Evolutionary conservation across 805 yeast genomes (phyloP), one percentile per base, ranked within the genome.

Genomic region (Pichia occidentalis): DNA sequence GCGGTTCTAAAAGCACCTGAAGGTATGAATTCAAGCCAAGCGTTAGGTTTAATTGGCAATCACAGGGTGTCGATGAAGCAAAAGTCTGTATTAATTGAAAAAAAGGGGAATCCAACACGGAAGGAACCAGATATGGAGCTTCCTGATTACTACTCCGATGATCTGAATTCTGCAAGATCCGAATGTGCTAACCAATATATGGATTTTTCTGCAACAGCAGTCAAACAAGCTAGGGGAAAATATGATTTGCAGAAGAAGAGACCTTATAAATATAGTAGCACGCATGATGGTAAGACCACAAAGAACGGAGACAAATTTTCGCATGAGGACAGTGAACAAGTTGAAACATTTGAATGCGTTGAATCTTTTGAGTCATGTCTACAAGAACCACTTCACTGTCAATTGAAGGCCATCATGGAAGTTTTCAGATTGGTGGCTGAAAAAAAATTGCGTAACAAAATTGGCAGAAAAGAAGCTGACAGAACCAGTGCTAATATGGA

Each of bases 1-100:
- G 43, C 39, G 7, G 28, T 45, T 13, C 8, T 42, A 8, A 37
- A 29, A 9, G 40, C 42, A 8, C 29, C 24, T 24, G 44, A 30
- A 12, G 36, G 44, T 10, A 14, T 37, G 8, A 24, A 26, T 7
- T 16, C 23, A 1, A 33, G 28, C 8, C 24, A 39, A n/a, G 44
- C 43, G 2, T 17, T 42, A 16, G 36, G 19, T 20, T 26, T 18
- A 11, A 34, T 36, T 10, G 48, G 48, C 3, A 24, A 39, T 22
- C 32, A 33, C 25, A 24, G 34, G 2, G 35, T 36, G 13, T 40
- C 40, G 5, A 8, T 31, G 6, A 18, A 32, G n/a, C 24, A 28
- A 12, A 42, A 37, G 20, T 2, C 12, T 3, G 33, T 39, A 12
- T 26, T 17, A 5, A 27, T 38, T 2, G 41, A 42, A 20, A 45